Evolutionary conservation across 169 alveolate genomes (phyloP), one percentile per base, ranked within the genome.

Genomic region (Eimeria brunetti): DNA sequence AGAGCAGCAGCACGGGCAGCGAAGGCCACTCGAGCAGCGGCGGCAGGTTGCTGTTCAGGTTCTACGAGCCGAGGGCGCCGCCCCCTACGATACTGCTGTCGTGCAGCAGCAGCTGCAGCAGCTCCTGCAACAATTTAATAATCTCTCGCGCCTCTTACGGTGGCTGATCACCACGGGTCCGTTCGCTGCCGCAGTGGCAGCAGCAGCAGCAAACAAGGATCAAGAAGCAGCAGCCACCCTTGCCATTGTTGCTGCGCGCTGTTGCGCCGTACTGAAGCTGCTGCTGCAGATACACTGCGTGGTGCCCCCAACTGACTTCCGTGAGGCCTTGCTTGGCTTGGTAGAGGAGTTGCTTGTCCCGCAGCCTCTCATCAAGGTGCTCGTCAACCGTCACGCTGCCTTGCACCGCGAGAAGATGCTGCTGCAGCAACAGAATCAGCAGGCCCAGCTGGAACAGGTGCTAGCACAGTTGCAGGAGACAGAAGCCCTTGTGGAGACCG

Each of bases 261-360:
- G 90, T 56, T 83, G 90, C 73, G 67, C 90, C 38, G 90, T 83
- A 53, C 53, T 83, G 90, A 83, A 83, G 90, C 20, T 83, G 58
- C 75, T 83, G 27, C 44, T 83, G 90, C 90, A 49, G 44, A 83
- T 83, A 53, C 69, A 83, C 30, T 56, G 75, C 49, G 76, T 30
- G 18, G 27, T 56, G 53, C 41, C 49, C 30, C 75, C 53, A 83
- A 51, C 69, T 24, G 90, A 83, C 53, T 83, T 83, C 90, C 49
- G 90, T 14, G 90, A 83, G 33, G 53, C 49, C 30, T 22, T 83
- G 16, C 12, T 49, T 1, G 69, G 53, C 53, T 51, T 83, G 51
- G 49, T 83, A 20, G 90, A 83, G 56, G 75, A 83, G 41, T 56
- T 83, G 90, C 90, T 83, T 33, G 64, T 83, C 51, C 41, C 90